Percentiles rank a stretch among this genome's conserved stretches.
Conservation (phyloP, 2,329 filamentous ascomycete species). For the Penicillium sp. region DNA sequence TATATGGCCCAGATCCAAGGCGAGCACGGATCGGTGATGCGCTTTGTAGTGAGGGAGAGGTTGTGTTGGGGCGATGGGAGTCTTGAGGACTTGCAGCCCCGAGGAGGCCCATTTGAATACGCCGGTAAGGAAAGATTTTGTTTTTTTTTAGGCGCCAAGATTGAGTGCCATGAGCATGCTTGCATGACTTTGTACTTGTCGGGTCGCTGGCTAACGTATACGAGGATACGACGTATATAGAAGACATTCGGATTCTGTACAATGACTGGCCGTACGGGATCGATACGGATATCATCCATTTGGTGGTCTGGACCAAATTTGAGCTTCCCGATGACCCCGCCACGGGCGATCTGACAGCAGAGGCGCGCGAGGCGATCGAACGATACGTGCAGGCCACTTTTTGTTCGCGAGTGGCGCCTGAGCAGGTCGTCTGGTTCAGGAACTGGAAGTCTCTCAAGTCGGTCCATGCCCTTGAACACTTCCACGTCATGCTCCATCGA, state of each 20-base stretch:
- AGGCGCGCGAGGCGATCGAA: slow-evolving; percentile 69
- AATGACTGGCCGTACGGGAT: slow-evolving; percentile 97
- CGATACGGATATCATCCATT: slow-evolving; percentile 76
- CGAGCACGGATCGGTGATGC: slow-evolving; percentile 76
- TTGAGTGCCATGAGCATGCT: no score
- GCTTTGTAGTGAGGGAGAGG: slow-evolving; percentile 74
- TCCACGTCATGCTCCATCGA: slow-evolving; percentile 89
- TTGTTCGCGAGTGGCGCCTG: slow-evolving; percentile 50
- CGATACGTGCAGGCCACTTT: slow-evolving; percentile 74
- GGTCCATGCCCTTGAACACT: slow-evolving; percentile 86
- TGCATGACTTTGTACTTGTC: no score
- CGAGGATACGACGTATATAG: slow-evolving; percentile 36
- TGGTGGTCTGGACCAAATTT: slow-evolving; percentile 95
- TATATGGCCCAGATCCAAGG: slow-evolving; percentile 69
- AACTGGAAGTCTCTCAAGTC: slow-evolving; percentile 89
- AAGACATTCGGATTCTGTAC: slow-evolving; percentile 74
- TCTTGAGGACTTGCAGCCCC: slow-evolving; percentile 43
- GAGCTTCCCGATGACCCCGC: slow-evolving; percentile 71
- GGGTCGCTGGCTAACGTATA: slow-evolving; percentile 23
- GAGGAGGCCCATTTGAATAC: slow-evolving; percentile 41
- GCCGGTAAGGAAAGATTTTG: slow-evolving; percentile 39
- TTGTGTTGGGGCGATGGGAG: slow-evolving; percentile 68
- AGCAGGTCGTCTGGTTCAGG: slow-evolving; percentile 81
- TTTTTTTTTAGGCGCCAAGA: background rate
- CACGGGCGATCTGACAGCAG: slow-evolving; percentile 69